phyloP scores from a whole-genome alignment of 768 basidiomycete genomes.

The Coprinellus micaceus region DNA sequence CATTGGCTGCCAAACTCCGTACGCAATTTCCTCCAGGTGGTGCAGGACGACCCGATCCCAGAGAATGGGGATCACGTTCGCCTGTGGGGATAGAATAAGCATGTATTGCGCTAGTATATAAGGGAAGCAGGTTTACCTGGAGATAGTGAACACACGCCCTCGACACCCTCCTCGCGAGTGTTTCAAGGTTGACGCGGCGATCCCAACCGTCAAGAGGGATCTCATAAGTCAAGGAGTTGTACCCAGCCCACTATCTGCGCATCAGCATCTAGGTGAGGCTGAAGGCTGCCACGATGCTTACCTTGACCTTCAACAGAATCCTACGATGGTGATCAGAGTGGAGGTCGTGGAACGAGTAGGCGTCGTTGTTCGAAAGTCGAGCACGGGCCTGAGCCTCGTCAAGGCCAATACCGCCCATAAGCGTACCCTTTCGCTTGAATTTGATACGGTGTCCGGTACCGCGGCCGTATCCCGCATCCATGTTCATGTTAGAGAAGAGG shows the following conservation, averaged over 20 bases:
- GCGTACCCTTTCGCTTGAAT: constrained; percentile 71
- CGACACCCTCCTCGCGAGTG: constrained; percentile 63
- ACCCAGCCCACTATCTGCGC: constrained; percentile 59
- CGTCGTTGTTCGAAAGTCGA: constrained; percentile 56
- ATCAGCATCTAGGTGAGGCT: background rate
- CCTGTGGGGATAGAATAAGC: constrained; percentile 33
- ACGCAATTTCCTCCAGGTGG: constrained; percentile 64
- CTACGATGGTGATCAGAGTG: constrained; percentile 58
- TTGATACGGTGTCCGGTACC: constrained; percentile 47
- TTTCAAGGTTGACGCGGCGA: constrained; percentile 61
- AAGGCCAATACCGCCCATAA: constrained; percentile 61
- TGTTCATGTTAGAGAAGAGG: constrained; percentile 32
- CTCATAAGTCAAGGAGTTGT: constrained; percentile 67
- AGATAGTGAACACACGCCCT: constrained; percentile 74
- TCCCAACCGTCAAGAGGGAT: constrained; percentile 68
- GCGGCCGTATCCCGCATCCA: constrained; percentile 38
- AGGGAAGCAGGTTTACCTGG: constrained; percentile 40
- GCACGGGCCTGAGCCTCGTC: constrained; percentile 66
- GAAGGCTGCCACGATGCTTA: constrained; percentile 25
- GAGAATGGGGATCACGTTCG: constrained; percentile 64
- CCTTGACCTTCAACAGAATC: constrained; percentile 61
- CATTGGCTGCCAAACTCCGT: constrained; percentile 75
- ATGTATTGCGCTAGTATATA: constrained; percentile 1
- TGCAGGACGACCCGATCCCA: constrained; percentile 69
- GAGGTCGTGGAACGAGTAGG: constrained; percentile 61